These are phyloP conservation scores for Mucor velutinosus DNA, from an alignment of 371 early-diverging fungal genomes.

Conservation along the genomic window DNA sequence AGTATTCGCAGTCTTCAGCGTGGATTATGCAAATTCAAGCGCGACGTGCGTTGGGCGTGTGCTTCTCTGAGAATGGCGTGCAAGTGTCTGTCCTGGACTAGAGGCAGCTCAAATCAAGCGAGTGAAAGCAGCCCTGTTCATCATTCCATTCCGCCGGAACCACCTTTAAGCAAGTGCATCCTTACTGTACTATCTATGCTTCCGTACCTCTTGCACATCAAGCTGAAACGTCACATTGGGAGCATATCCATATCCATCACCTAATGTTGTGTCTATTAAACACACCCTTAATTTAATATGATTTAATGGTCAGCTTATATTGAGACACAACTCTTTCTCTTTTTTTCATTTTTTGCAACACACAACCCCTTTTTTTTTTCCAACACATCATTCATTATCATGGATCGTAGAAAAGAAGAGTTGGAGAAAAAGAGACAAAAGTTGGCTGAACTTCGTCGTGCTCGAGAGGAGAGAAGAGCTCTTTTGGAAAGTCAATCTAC, in stretches of 20 bases:
- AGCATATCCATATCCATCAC: neutral
- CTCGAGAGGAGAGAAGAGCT: constrained; percentile 79
- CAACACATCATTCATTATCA: constrained; percentile 16
- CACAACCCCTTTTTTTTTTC: neutral
- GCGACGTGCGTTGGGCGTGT: neutral
- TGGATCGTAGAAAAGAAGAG: constrained; percentile 82
- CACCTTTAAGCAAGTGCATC: too few species aligned
- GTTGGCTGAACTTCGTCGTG: constrained; percentile 85
- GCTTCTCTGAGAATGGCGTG: neutral
- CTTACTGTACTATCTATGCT: too few species aligned
- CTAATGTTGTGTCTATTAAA: neutral
- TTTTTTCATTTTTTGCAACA: neutral
- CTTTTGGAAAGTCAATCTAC: constrained; percentile 58
- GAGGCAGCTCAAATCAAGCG: neutral
- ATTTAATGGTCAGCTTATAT: neutral
- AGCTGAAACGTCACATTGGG: neutral
- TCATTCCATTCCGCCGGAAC: too few species aligned
- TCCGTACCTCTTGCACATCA: too few species aligned
- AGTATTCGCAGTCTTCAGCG: neutral
- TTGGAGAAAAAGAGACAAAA: constrained; percentile 89
- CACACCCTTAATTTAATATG: neutral
- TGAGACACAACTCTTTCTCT: neutral
- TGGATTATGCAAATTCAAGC: neutral
- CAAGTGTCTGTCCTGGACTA: neutral
- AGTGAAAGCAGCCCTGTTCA: neutral